Conservation (phyloP, 2,329 filamentous ascomycete species). For the Helicocarpus griseus region DNA sequence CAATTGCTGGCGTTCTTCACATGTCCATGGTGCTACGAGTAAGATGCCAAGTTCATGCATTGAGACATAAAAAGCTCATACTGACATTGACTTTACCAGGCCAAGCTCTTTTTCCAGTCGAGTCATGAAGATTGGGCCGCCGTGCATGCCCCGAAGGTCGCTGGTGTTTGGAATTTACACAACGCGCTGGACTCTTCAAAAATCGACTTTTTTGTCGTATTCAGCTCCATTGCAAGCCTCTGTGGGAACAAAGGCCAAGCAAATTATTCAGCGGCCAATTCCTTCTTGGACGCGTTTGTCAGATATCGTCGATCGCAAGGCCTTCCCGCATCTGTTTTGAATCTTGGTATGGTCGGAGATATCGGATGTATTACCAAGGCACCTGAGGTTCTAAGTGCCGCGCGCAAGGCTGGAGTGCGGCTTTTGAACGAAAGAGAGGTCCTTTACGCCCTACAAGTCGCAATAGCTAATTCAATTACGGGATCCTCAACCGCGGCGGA, state of each 20-base stretch:
- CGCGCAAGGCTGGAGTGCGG: not conserved
- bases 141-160: constrained; percentile 22
- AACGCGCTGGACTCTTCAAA: not conserved
- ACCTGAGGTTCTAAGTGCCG: not conserved
- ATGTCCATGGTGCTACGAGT: constrained; percentile 6
- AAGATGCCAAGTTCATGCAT: not conserved
- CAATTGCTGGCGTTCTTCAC: not conserved
- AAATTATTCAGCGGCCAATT: constrained; percentile 9
- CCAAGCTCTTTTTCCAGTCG: constrained; percentile 5
- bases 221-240: constrained; percentile 6
- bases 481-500: no score
- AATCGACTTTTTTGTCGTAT: constrained; percentile 16
- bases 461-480: no score
- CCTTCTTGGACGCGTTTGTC: constrained; percentile 9
- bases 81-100: constrained; percentile 3
- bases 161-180: constrained; percentile 18
- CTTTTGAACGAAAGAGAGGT: no score
- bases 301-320: constrained; percentile 15
- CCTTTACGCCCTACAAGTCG: no score
- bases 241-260: constrained; percentile 4
- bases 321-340: constrained; percentile 7
- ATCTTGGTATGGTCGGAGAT: constrained; percentile 16
- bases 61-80: not conserved
- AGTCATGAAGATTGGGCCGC: constrained; percentile 7
- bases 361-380: constrained; percentile 9